phyloP scores from a whole-genome alignment of 768 basidiomycete genomes.

The Lentinus tigrinus region DNA sequence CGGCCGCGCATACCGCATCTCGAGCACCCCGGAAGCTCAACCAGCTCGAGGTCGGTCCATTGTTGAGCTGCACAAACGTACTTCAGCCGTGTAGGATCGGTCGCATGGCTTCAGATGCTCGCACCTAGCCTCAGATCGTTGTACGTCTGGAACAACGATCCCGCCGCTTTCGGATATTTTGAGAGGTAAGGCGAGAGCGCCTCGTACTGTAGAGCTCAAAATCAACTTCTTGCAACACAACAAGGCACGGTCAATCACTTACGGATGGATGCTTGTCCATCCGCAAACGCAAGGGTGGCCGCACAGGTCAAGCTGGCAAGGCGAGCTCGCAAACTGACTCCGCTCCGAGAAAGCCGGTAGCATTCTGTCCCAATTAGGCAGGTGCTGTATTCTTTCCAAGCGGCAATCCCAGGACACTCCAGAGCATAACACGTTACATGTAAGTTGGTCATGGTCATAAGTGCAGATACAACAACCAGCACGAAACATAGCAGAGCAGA shows the following conservation, averaged over 20 bases:
- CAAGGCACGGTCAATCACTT: not conserved
- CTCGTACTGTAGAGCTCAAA: slow-evolving; percentile 37
- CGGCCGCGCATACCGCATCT: slow-evolving; percentile 61
- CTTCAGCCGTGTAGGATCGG: not conserved
- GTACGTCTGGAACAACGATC: slow-evolving; percentile 70
- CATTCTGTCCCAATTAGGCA: slow-evolving; percentile 2
- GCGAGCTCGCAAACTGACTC: not conserved
- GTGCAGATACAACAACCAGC: slow-evolving; percentile 20
- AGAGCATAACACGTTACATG: not conserved
- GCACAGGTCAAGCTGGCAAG: not conserved
- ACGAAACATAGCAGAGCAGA: slow-evolving; percentile 15
- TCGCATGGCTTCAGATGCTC: not conserved
- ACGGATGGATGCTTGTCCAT: slow-evolving; percentile 31
- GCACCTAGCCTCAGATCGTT: slow-evolving; percentile 65
- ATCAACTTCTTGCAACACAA: not conserved
- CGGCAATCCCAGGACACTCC: too few species aligned
- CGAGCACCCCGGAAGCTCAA: slow-evolving; percentile 54
- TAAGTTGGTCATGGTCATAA: not conserved
- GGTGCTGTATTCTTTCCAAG: not conserved
- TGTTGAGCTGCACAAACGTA: slow-evolving; percentile 52
- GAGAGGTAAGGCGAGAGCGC: slow-evolving; percentile 44
- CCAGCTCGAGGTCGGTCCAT: slow-evolving; percentile 63
- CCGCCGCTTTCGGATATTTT: slow-evolving; percentile 63
- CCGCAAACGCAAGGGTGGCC: not conserved
- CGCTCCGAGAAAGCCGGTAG: not conserved